phyloP scores from a whole-genome alignment of 345 rosid genomes.

The Populus simonii region DNA sequence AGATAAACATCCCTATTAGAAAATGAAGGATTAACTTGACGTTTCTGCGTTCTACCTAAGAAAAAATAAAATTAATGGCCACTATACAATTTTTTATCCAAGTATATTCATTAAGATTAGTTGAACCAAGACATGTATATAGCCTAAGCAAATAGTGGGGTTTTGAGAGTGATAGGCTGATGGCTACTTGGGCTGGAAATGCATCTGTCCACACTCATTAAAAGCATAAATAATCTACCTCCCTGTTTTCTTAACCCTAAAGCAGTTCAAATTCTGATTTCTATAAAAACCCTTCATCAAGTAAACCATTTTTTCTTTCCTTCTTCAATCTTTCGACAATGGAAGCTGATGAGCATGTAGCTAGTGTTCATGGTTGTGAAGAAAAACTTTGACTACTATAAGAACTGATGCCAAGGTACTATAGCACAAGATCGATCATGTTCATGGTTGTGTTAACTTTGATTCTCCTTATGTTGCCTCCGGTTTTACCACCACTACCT shows the following conservation, averaged over 20 bases:
- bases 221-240: not conserved
- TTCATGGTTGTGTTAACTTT: not conserved
- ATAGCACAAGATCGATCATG: not conserved
- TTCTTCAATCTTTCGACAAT: not conserved
- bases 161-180: not conserved
- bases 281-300: not conserved
- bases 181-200: not conserved
- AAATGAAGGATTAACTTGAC: not conserved
- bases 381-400: not conserved
- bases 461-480: constrained; percentile 5
- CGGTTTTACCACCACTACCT: constrained; percentile 10
- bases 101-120: not conserved
- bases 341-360: not conserved
- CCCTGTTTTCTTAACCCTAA: not conserved
- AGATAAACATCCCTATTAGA: not conserved
- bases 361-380: not conserved
- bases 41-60: not conserved
- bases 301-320: not conserved
- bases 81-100: not conserved
- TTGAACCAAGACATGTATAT: constrained; percentile 1
- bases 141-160: not conserved
- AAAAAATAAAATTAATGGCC: not conserved
- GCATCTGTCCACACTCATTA: not conserved
- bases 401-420: not conserved
- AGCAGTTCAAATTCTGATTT: not conserved